Evolutionary conservation across 129 eudicot genomes (phyloP), one percentile per base, ranked within the genome.

Genomic region (Ambrosia trifida): DNA sequence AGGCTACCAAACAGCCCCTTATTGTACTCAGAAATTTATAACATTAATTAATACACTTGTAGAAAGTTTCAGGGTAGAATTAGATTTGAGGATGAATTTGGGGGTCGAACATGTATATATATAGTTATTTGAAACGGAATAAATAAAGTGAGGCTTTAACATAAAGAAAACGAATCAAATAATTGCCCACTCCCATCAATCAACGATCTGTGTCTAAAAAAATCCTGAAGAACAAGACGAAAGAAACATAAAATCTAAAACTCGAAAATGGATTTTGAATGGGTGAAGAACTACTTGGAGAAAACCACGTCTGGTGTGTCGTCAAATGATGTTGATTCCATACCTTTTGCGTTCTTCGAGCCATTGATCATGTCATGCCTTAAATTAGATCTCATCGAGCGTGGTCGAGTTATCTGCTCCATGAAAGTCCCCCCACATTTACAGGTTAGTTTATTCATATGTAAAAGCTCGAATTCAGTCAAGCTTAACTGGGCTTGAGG

Each of bases 381-480:
- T 53, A 81, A 74, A 17, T 80, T 84, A 43, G 89, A 88, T 50
- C 84, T 72, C 59, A 64, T 91, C 72, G 87, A 91, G 75, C 87
- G 78, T 33, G 96, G 95, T 73, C 98, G 91, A 24, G 44, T 91
- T 61, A 11, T 91, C 65, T 91, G 97, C 85, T 84, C 97, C 86
- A 80, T 91, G 83, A 74, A 28, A 40, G 96, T 92, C 18, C 94
- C 98, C 44, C 57, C 83, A 54, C 91, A 96, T 13, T 82, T 92
- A 67, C 82, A 86, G 91, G 97, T 91, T 45, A 7, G 80, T 66
- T 31, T 24, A 65, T 65, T 66, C 40, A 64, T 24, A 1, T 19
- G 64, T 4, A 49, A 24, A 24, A 24, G 28, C 28, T 24, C 28
- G 28, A 24, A 24, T 24, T 24, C 1, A 24, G 28, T 1, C 28